phyloP scores from a whole-genome alignment of 208 protist genomes.

The Trypanosoma lewisi region DNA sequence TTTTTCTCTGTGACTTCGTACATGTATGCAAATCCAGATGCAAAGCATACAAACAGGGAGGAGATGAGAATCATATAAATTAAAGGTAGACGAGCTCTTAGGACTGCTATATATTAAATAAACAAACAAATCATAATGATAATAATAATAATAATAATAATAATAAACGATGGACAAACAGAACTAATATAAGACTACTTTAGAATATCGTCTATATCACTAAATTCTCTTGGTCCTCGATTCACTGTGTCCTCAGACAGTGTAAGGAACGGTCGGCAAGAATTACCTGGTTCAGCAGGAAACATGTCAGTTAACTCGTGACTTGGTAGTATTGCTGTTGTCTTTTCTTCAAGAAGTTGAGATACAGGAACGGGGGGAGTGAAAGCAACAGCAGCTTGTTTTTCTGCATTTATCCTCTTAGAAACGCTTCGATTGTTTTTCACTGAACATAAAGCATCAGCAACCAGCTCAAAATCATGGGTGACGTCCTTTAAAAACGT shows the following conservation, averaged over 20 bases:
- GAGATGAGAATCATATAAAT: too few relatives aligned
- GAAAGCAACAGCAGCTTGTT: constrained; percentile 15
- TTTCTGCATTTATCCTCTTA: constrained; percentile 50
- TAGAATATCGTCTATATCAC: constrained; percentile 44
- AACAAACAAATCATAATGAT: constrained; percentile 6
- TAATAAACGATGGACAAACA: constrained; percentile 2
- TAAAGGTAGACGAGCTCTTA: too few relatives aligned
- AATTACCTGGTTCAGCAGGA: neutral
- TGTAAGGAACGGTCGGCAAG: neutral
- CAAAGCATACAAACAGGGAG: too few relatives aligned
- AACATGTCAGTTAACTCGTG: constrained; percentile 4
- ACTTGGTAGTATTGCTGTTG: neutral
- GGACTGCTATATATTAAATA: constrained; percentile 2
- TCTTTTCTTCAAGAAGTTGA: neutral
- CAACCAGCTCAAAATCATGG: constrained; percentile 21
- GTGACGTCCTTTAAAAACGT: constrained; percentile 39
- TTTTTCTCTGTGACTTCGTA: too few relatives aligned
- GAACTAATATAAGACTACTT: constrained; percentile 7
- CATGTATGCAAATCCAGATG: too few relatives aligned
- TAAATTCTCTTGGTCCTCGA: constrained; percentile 1
- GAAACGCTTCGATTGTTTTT: constrained; percentile 68
- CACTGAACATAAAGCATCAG: constrained; percentile 30
- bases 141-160: constrained; percentile 10
- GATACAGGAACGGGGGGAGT: neutral
- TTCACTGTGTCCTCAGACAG: constrained; percentile 1